These are phyloP conservation scores for Artemisia argyi DNA, from an alignment of 129 eudicot genomes.

Conservation along the genomic window DNA sequence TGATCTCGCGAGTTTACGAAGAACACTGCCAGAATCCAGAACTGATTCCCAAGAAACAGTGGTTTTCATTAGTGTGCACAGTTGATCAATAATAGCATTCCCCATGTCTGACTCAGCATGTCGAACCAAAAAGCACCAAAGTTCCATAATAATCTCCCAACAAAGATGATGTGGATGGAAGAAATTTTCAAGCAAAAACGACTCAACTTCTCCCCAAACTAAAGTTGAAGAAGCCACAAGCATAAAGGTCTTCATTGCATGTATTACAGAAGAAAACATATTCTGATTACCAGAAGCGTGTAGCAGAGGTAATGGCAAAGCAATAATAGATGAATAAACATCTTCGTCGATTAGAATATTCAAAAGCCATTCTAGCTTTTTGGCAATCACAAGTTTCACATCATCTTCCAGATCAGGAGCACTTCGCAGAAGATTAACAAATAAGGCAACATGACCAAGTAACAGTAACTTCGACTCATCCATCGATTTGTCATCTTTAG, in stretches of 20 bases:
- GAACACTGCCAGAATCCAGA: conserved; percentile 41
- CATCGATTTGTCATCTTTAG: conserved; percentile 21
- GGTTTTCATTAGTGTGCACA: conserved; percentile 53
- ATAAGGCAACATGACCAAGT: conserved; percentile 59
- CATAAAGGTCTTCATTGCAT: conserved; percentile 82
- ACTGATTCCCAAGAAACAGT: conserved; percentile 52
- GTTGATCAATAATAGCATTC: conserved; percentile 54
- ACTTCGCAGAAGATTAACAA: conserved; percentile 65
- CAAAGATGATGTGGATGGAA: conserved; percentile 90
- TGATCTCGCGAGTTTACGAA: conserved; percentile 68
- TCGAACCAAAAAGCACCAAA: conserved; percentile 75
- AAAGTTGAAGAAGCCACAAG: conserved; percentile 56
- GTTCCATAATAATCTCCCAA: conserved; percentile 74
- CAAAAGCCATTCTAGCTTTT: conserved; percentile 73
- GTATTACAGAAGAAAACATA: conserved; percentile 49
- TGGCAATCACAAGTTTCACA: conserved; percentile 55
- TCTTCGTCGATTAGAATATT: conserved; percentile 48
- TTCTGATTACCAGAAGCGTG: conserved; percentile 54
- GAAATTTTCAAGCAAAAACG: conserved; percentile 68
- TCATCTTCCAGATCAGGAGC: conserved; percentile 74
- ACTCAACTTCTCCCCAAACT: conserved; percentile 51
- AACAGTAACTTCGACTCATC: conserved; percentile 39
- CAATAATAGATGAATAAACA: conserved; percentile 62
- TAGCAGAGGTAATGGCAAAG: conserved; percentile 45
- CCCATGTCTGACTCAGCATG: conserved; percentile 68